Evolutionary conservation across 164 flowering plant genomes (phyloP).

Genomic region (Stephania japonica): DNA sequence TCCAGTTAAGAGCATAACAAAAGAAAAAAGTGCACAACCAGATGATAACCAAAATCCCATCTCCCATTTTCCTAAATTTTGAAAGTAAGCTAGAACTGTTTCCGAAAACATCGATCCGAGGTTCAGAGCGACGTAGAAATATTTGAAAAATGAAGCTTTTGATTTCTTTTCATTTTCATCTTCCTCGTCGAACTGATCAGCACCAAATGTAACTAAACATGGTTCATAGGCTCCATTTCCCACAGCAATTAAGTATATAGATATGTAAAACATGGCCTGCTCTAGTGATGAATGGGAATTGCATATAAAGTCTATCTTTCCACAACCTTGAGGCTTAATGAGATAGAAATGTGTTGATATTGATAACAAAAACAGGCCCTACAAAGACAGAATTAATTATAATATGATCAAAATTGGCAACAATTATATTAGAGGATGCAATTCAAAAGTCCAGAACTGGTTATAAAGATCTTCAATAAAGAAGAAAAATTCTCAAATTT

Average conservation of each 20-base stretch:
- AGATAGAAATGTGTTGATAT: conserved; percentile 28
- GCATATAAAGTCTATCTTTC: conserved; percentile 30
- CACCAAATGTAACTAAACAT: conserved; percentile 37
- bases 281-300: conserved; percentile 24
- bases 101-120: conserved; percentile 44
- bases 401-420: neutral
- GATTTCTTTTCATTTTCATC: conserved; percentile 29
- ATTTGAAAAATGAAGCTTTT: conserved; percentile 34
- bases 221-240: conserved; percentile 50
- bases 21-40: conserved; percentile 25
- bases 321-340: conserved; percentile 47
- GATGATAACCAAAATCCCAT: conserved; percentile 36
- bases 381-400: conserved; percentile 2
- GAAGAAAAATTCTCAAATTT: no score
- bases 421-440: neutral
- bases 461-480: no score
- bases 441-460: no score
- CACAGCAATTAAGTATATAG: conserved; percentile 43
- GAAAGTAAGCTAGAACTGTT: conserved; percentile 36
- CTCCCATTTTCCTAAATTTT: conserved; percentile 37
- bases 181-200: conserved; percentile 49
- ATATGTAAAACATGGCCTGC: conserved; percentile 29
- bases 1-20: conserved; percentile 25
- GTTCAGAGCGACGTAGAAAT: conserved; percentile 44
- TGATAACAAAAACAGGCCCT: conserved; percentile 45